Percentiles rank a stretch among this genome's conserved stretches.
These are phyloP conservation scores for Phaeodactylum tricornutum DNA, from an alignment of 108 stramenopile genomes.

Conservation along the genomic window DNA sequence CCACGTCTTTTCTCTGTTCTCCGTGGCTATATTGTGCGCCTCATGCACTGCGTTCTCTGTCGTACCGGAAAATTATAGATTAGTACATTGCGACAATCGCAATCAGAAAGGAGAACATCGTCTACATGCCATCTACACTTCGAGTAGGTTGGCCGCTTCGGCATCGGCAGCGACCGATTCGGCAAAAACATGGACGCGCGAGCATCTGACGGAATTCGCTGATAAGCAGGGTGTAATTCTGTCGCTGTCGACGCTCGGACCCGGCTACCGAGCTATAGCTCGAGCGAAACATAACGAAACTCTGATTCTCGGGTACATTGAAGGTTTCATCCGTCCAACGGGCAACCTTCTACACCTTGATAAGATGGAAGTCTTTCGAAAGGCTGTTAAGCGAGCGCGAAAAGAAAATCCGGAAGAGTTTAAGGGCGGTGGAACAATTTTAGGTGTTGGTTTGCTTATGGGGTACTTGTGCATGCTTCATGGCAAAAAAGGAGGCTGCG, in stretches of 20 bases:
- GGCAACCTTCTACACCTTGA: conserved; percentile 66
- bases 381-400: conserved; percentile 27
- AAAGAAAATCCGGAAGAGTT: conserved; percentile 23
- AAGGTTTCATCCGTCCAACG: conserved; percentile 64
- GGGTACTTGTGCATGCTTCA: conserved; percentile 58
- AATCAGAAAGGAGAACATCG: no score
- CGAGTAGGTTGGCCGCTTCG: no score
- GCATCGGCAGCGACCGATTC: no score
- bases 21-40: no score
- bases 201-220: not conserved
- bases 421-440: conserved; percentile 34
- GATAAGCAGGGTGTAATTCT: conserved; percentile 30
- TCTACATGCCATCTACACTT: no score
- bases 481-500: conserved; percentile 43
- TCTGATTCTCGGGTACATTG: conserved; percentile 61
- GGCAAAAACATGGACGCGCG: no score
- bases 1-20: no score
- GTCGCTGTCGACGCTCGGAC: conserved; percentile 53
- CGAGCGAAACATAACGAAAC: conserved; percentile 35
- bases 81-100: no score
- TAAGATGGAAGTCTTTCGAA: conserved; percentile 73
- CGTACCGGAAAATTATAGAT: no score
- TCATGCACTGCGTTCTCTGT: no score
- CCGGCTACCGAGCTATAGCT: conserved; percentile 67
- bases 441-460: conserved; percentile 60